Evolutionary conservation across 352 stramenopile genomes (phyloP).

Genomic region (Phytopythium kandeliae): DNA sequence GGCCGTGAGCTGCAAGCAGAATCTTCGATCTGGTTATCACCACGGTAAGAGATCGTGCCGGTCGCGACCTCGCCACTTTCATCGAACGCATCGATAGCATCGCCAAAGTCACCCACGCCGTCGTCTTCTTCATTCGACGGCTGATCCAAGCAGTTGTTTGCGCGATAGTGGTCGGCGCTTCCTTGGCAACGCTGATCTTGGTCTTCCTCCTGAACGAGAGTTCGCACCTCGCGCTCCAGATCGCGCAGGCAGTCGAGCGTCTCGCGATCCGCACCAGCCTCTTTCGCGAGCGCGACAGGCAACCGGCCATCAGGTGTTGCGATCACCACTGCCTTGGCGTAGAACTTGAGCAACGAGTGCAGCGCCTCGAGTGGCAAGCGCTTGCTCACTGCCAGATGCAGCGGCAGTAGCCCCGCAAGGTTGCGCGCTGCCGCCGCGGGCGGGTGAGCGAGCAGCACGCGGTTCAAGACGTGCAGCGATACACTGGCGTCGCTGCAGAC

Average conservation of each 20-base stretch:
- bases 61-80: slow-evolving; percentile 1
- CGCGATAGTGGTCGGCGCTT: neutral
- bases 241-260: slow-evolving; percentile 28
- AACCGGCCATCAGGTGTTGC: slow-evolving; percentile 49
- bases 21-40: neutral
- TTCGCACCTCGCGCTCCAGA: slow-evolving; percentile 30
- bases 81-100: neutral
- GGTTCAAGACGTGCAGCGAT: slow-evolving; percentile 38
- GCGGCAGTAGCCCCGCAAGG: slow-evolving; percentile 48
- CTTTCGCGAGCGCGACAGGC: slow-evolving; percentile 34
- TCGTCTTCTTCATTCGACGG: neutral
- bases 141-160: neutral
- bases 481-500: slow-evolving; percentile 55
- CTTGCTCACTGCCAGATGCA: slow-evolving; percentile 68
- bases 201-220: neutral
- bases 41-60: neutral
- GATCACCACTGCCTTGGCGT: slow-evolving; percentile 40
- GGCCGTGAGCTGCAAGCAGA: neutral
- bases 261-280: slow-evolving; percentile 21
- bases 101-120: neutral
- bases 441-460: slow-evolving; percentile 44
- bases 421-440: slow-evolving; percentile 34
- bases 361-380: slow-evolving; percentile 49
- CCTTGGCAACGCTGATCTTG: neutral
- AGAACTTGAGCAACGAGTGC: slow-evolving; percentile 62